Conservation (phyloP, 306 rosid species). For the Vicia sativa region DNA sequence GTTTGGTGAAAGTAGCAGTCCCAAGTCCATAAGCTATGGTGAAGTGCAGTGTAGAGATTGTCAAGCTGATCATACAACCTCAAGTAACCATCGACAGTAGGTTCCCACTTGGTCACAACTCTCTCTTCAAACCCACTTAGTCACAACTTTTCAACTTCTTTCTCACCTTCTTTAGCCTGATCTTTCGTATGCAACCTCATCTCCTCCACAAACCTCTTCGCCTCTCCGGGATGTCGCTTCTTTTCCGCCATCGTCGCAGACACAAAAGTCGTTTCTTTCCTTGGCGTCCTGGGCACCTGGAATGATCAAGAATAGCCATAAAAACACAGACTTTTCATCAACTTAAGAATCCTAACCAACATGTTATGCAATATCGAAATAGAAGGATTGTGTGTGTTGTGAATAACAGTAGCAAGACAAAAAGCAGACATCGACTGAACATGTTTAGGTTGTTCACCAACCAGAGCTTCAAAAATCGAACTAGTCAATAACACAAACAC, state of each 20-base stretch:
- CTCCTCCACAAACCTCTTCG: too few species aligned
- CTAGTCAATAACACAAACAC: slow-evolving; percentile 57
- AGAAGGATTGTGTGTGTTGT: slow-evolving; percentile 63
- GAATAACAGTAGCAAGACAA: slow-evolving; percentile 64
- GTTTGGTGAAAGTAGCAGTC: slow-evolving; percentile 41
- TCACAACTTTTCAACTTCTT: too few species aligned
- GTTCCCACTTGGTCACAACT: too few species aligned
- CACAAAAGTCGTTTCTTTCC: too few species aligned
- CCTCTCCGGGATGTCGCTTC: too few species aligned
- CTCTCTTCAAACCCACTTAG: too few species aligned
- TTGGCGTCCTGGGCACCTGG: too few species aligned
- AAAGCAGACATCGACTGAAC: slow-evolving; percentile 68
- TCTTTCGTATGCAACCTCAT: too few species aligned
- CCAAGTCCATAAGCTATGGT: slow-evolving; percentile 64
- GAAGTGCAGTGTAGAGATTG: slow-evolving; percentile 65
- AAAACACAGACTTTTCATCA: slow-evolving; percentile 75
- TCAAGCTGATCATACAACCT: slow-evolving; percentile 47
- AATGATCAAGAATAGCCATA: too few species aligned
- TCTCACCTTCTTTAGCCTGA: too few species aligned
- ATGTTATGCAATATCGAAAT: slow-evolving; percentile 65
- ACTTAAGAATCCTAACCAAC: slow-evolving; percentile 62
- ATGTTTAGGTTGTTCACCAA: slow-evolving; percentile 82
- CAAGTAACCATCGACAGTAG: too few species aligned
- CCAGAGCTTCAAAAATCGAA: slow-evolving; percentile 67
- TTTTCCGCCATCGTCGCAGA: too few species aligned